Percentiles rank a stretch among this genome's conserved stretches.
Evolutionary conservation across 2,329 filamentous ascomycete species (phyloP).

Genomic region (Fusarium chlamydosporum): DNA sequence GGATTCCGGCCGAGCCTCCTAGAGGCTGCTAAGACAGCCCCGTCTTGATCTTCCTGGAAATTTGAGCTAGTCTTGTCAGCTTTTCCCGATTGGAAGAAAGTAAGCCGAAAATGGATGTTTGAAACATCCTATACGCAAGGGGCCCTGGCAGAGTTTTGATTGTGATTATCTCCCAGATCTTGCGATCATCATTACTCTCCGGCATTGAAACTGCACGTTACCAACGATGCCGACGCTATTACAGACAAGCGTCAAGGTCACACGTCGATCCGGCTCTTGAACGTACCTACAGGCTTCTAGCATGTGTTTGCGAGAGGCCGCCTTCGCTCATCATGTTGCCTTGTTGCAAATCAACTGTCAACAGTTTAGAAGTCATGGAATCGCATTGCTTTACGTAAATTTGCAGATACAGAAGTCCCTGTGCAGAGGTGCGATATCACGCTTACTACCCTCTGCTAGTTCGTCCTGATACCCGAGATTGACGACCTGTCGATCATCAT

Average conservation of each 20-base stretch:
- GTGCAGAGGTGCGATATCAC: constrained; percentile 17
- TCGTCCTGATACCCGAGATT: constrained; percentile 51
- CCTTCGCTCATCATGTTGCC: neutral
- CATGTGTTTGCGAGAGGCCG: constrained; percentile 8
- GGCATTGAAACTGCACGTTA: constrained; percentile 36
- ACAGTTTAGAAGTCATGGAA: neutral
- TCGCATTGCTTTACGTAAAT: constrained; percentile 27
- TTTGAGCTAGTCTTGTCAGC: constrained; percentile 32
- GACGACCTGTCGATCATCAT: constrained; percentile 50
- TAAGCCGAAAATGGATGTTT: constrained; percentile 44
- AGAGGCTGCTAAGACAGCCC: constrained; percentile 15
- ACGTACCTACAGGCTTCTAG: constrained; percentile 5
- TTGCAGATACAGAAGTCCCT: constrained; percentile 9
- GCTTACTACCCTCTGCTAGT: constrained; percentile 30
- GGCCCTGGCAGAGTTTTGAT: constrained; percentile 42
- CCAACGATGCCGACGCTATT: constrained; percentile 43
- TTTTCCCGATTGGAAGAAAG: constrained; percentile 40
- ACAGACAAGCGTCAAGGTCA: constrained; percentile 26
- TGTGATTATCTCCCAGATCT: constrained; percentile 46
- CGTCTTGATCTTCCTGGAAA: constrained; percentile 15
- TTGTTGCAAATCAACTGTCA: neutral
- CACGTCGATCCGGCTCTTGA: constrained; percentile 41
- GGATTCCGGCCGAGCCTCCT: constrained; percentile 41
- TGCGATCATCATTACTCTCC: constrained; percentile 35
- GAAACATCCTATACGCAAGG: constrained; percentile 47